Evolutionary conservation across 2,329 filamentous ascomycete species (phyloP).

Genomic region (Beauveria varroae): DNA sequence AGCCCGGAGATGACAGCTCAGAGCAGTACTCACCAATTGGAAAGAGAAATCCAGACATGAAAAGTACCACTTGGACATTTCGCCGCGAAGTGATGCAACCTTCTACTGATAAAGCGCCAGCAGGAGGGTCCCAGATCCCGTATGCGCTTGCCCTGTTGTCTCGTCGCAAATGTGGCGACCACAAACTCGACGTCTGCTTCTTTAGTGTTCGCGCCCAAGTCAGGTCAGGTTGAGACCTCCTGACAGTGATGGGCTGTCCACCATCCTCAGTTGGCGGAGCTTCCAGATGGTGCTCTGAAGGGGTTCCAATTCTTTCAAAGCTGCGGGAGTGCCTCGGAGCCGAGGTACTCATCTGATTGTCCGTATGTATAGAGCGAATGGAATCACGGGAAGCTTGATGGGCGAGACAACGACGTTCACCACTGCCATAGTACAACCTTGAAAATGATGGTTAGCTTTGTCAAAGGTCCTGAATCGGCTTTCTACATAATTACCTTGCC

Average conservation of each 20-base stretch:
- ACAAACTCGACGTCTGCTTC: constrained; percentile 54
- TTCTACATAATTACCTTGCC: constrained; percentile 36
- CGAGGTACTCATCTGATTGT: constrained; percentile 40
- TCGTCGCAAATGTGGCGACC: constrained; percentile 64
- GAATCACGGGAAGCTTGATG: constrained; percentile 36
- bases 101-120: constrained; percentile 55
- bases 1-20: too few relatives aligned
- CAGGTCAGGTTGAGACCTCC: constrained; percentile 6
- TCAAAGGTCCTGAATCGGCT: not conserved
- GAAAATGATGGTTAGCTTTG: constrained; percentile 15
- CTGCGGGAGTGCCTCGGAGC: constrained; percentile 41
- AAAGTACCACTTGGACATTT: constrained; percentile 68
- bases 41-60: constrained; percentile 70
- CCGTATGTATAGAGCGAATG: constrained; percentile 37
- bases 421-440: constrained; percentile 64
- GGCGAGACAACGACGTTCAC: constrained; percentile 48
- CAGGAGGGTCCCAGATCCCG: constrained; percentile 68
- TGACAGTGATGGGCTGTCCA: not conserved
- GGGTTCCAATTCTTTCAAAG: constrained; percentile 40
- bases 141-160: constrained; percentile 52
- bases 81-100: constrained; percentile 55
- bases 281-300: constrained; percentile 37
- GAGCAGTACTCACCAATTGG: constrained; percentile 53
- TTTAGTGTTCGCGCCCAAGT: constrained; percentile 22
- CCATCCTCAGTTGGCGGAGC: constrained; percentile 16